A percentile compares a stretch with the other conserved stretches of the same genome.
Conservation (phyloP, 202 grass and related monocot genomes). For the Zizania palustris region DNA sequence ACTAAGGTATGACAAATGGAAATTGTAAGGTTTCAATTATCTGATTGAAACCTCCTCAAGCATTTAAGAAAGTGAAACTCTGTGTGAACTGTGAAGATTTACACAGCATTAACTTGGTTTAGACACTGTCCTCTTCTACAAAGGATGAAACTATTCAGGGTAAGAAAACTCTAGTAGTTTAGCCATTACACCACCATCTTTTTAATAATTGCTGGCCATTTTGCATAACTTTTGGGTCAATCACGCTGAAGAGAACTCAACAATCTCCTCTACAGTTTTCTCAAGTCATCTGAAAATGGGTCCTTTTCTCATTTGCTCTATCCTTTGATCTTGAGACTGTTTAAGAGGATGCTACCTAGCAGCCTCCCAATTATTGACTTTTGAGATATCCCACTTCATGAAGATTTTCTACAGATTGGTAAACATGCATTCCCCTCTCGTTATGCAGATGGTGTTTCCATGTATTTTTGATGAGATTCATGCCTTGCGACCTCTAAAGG, state of each 20-base stretch:
- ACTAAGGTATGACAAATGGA: not conserved
- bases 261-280: not conserved
- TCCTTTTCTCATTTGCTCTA: too few species aligned
- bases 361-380: not conserved
- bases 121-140: not conserved
- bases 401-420: not conserved
- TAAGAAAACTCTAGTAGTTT: slow-evolving; percentile 10
- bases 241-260: not conserved
- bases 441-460: slow-evolving; percentile 81
- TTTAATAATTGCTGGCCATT: not conserved
- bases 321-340: too few species aligned
- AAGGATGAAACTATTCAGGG: not conserved
- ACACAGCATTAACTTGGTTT: not conserved
- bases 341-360: not conserved
- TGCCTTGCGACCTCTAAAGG: slow-evolving; percentile 67
- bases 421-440: slow-evolving; percentile 24
- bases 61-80: not conserved
- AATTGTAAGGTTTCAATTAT: not conserved
- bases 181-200: slow-evolving; percentile 4
- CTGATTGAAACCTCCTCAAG: not conserved
- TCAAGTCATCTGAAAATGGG: too few species aligned
- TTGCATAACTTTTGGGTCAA: not conserved
- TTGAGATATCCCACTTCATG: not conserved
- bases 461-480: slow-evolving; percentile 88
- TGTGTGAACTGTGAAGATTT: not conserved